phyloP scores from a whole-genome alignment of 306 rosid genomes.

The Oxytropis ochrocephala region DNA sequence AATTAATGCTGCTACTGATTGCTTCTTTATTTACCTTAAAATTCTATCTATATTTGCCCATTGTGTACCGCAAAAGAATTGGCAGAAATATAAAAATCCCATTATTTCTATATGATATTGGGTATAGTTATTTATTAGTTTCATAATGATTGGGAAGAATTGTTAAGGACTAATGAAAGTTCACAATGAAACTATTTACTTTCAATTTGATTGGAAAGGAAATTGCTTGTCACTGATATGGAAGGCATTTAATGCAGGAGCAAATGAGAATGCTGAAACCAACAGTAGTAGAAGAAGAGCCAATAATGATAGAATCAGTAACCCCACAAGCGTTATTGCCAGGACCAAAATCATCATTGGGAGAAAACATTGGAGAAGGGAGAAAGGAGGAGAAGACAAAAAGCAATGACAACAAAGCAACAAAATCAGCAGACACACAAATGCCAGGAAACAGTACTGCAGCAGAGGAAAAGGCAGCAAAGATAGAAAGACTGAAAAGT shows the following conservation, averaged over 20 bases:
- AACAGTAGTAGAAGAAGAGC: slow-evolving; percentile 28
- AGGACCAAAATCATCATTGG: slow-evolving; percentile 24
- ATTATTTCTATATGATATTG: no score
- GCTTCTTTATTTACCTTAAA: no score
- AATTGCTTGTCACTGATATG: slow-evolving; percentile 17
- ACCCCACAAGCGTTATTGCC: slow-evolving; percentile 17
- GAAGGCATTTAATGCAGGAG: slow-evolving; percentile 43
- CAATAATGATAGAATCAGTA: slow-evolving; percentile 36
- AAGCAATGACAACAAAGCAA: slow-evolving; percentile 11
- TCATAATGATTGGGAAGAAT: background rate
- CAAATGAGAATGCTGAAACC: slow-evolving; percentile 37
- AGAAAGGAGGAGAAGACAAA: slow-evolving; percentile 20
- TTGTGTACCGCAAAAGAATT: no score
- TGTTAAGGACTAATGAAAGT: background rate
- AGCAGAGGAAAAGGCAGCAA: slow-evolving; percentile 58
- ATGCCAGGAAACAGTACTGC: slow-evolving; percentile 5
- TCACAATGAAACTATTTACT: background rate
- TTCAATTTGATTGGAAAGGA: background rate
- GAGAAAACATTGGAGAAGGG: slow-evolving; percentile 27
- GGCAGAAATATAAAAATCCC: no score
- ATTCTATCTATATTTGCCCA: no score
- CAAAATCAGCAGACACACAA: slow-evolving; percentile 27
- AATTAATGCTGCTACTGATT: background rate
- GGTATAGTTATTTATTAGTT: background rate
- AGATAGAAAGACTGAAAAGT: slow-evolving; percentile 62